Percentiles rank a stretch among this genome's conserved stretches.
Conservation (phyloP, 495 filamentous ascomycete genomes). For the Hyaloscypha bicolor region DNA sequence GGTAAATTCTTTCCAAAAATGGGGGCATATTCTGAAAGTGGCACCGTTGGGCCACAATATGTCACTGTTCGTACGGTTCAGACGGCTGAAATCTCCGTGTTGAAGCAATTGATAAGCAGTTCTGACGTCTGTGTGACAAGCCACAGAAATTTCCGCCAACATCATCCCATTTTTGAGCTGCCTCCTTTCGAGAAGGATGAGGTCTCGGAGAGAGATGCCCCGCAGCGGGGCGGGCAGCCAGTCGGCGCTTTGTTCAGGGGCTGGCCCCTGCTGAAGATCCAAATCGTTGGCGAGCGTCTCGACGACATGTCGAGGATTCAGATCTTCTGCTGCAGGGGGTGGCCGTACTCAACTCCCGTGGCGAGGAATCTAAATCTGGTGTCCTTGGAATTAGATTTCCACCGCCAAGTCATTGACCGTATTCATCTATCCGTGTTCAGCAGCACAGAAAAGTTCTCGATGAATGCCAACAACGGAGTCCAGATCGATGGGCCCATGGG, state of each 20-base stretch:
- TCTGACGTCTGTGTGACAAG: not conserved
- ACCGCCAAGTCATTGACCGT: not conserved
- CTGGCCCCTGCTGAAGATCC: not conserved
- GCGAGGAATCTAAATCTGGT: not conserved
- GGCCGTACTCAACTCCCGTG: not conserved
- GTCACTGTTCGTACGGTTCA: not conserved
- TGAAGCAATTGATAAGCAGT: not conserved
- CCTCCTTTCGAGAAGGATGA: not conserved
- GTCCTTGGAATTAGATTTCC: not conserved
- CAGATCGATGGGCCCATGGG: no score
- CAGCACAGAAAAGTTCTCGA: no score
- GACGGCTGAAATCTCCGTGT: not conserved
- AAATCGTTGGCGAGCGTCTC: not conserved
- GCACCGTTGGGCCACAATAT: not conserved
- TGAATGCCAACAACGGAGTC: no score
- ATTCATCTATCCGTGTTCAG: not conserved
- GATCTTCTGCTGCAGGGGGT: not conserved
- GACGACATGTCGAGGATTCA: not conserved
- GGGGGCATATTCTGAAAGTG: not conserved
- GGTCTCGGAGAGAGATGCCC: not conserved
- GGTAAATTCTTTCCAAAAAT: conserved; percentile 1
- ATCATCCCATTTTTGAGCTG: not conserved
- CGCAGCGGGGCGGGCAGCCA: not conserved
- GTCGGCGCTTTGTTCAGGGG: not conserved
- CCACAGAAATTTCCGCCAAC: not conserved